phyloP scores from a whole-genome alignment of 1,139 yeast species.

The Entelexis sorbosivorans region DNA sequence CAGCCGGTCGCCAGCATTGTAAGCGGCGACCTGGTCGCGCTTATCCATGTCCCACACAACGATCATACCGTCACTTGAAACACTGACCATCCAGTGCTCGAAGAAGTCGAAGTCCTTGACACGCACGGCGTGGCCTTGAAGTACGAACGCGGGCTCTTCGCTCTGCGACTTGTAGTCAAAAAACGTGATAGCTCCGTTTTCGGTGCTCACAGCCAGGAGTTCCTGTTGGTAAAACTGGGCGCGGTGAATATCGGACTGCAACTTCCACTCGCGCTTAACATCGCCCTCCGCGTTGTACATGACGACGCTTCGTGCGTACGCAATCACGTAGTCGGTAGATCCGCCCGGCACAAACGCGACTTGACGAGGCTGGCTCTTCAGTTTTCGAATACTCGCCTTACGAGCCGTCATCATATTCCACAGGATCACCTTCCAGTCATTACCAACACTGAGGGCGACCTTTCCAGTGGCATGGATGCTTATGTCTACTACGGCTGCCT shows the following conservation, averaged over 20 bases:
- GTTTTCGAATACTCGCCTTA: conserved; percentile 74
- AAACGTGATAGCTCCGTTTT: conserved; percentile 62
- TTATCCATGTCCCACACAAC: conserved; percentile 74
- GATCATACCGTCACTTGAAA: conserved; percentile 85
- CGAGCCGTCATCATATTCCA: conserved; percentile 98
- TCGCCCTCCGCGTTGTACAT: conserved; percentile 61
- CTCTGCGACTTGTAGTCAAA: conserved; percentile 29
- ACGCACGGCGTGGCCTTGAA: conserved; percentile 75
- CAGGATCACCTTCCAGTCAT: conserved; percentile 68
- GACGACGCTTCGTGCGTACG: conserved; percentile 51
- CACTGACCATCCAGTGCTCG: conserved; percentile 55
- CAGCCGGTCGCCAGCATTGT: conserved; percentile 84
- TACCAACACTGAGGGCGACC: conserved; percentile 80
- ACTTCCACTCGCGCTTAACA: conserved; percentile 38
- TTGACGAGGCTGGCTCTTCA: conserved; percentile 37
- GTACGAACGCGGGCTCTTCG: conserved; percentile 33
- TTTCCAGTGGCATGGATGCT: conserved; percentile 90
- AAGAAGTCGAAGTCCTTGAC: conserved; percentile 64
- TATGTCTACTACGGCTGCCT: conserved; percentile 62
- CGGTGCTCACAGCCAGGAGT: conserved; percentile 50
- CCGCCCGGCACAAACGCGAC: conserved; percentile 33
- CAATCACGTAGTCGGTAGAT: conserved; percentile 61
- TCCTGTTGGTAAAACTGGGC: conserved; percentile 48
- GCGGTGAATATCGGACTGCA: conserved; percentile 56
- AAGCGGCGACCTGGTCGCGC: conserved; percentile 77